A percentile compares a stretch with the other conserved stretches of the same genome.
Evolutionary conservation across 371 early-diverging fungal species (phyloP).

Genomic region (Mortierella sp.): DNA sequence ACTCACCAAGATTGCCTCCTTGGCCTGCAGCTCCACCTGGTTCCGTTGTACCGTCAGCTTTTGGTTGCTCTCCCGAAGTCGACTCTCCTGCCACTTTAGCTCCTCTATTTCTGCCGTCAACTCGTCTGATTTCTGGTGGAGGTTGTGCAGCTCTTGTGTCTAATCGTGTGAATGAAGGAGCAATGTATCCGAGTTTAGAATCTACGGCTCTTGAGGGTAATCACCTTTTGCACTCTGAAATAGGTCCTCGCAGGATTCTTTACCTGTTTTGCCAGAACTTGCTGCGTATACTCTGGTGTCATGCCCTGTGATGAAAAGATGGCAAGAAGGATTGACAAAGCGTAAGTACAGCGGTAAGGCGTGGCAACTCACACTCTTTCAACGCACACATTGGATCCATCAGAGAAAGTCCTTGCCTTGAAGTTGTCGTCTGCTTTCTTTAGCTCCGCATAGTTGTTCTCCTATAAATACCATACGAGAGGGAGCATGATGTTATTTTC

Average conservation of each 20-base stretch:
- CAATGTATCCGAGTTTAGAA: neutral
- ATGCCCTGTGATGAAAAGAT: conserved; percentile 30
- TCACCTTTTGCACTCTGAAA: neutral
- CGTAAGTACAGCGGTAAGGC: neutral
- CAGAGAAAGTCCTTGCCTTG: neutral
- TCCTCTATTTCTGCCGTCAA: conserved; percentile 40
- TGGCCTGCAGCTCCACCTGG: conserved; percentile 37
- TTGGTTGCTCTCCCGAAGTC: conserved; percentile 40
- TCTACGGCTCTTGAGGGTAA: neutral
- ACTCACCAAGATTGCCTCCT: conserved; percentile 49
- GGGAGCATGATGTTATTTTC: neutral
- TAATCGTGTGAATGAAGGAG: neutral
- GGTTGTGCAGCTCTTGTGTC: conserved; percentile 48
- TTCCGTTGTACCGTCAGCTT: conserved; percentile 21
- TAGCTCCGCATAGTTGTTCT: conserved; percentile 23
- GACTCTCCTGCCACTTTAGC: conserved; percentile 55
- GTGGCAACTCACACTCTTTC: conserved; percentile 1
- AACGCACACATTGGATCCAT: conserved; percentile 11
- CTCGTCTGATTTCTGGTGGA: conserved; percentile 52
- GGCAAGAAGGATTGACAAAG: neutral
- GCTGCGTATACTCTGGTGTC: conserved; percentile 51
- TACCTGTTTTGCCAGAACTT: conserved; percentile 46
- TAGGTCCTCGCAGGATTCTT: no score
- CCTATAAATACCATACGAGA: neutral
- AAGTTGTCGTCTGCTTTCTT: conserved; percentile 32